Evolutionary conservation across 345 rosid genomes (phyloP), one percentile per base, ranked within the genome.

Genomic region (Conringia planisiliqua): DNA sequence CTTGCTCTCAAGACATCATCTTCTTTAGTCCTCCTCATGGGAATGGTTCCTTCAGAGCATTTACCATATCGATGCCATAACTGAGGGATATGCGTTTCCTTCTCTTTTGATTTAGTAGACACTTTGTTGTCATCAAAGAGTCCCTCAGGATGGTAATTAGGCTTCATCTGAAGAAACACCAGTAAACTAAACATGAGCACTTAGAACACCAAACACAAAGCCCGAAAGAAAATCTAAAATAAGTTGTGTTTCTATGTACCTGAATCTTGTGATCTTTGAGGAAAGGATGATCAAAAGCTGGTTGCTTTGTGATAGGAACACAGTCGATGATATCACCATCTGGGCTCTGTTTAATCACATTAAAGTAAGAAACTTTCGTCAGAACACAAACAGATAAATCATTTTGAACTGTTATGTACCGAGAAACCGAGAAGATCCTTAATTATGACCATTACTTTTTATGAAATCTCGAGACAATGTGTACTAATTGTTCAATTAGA

Each of bases 251-350:
- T 24, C 7, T 40, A n/a, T 29, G 62, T 3, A 94, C 97, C 97
- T 90, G 99, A 72, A 95, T 92, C 84, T 90, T 89, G 85, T 95
- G 97, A 77, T 95, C 97, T 82, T 90, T 95, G 71, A 92, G 93
- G 79, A 62, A 90, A 64, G 97, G 97, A 70, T 95, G 99, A 79
- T 95, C 99, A 73, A 95, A 90, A 77, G 99, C 97, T 26, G 99
- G 97, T 71, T 95, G 99, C 68, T 87, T 82, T 71, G 96, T 60
- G 64, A 95, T 85, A 51, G 76, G 92, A 78, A 95, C 83, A 81
- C 99, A 95, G 70, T 95, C 99, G 62, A 95, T 92, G 11, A 78
- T 65, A 78, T 89, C 94, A 64, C 94, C 94, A 83, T 89, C 94
- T 47, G 90, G 86, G 47, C 94, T 89, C 91, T 89, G 91, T 71